Evolutionary conservation across 768 basidiomycete genomes (phyloP), one percentile per base, ranked within the genome.

Genomic region (Boletus rubroflammeus): DNA sequence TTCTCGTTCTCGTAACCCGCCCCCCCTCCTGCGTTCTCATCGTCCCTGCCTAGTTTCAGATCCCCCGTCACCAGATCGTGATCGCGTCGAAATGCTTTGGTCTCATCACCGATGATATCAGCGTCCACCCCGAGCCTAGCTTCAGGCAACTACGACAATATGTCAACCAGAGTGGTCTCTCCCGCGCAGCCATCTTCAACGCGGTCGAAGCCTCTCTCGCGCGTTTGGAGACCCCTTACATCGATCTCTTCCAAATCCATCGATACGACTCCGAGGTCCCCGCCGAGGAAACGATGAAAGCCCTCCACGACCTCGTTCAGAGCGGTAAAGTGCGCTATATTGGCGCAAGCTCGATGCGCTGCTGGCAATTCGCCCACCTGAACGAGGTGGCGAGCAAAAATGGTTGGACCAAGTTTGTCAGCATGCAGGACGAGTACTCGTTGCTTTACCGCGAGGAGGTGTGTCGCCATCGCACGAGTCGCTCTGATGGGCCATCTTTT

Each of bases 381-480:
- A 76, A 80, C 51, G 72, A 76, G 31, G 70, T 78, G 2, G 79
- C 80, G 6, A 64, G 68, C 34, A 67, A 67, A 53, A 62, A 78
- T 15, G 74, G 75, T 3, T 80, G 80, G 73, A 81, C 81, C 5
- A 76, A 72, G 54, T 83, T 84, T 56, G 72, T 81, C 45, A 77
- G 79, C 52, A 81, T 83, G 74, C 82, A 84, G 65, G 72, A 75
- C 40, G 76, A 79, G 53, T 77, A 83, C 57, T 79, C 73, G 32
- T 65, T 82, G 6, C 69, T 82, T 19, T 84, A 84, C 60, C 73
- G 81, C 31, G 77, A 81, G 53, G 81, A 84, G 66, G 78, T 74
- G 19, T 5, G 53, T 52, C 23, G 0, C 11, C 2, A 2, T 38
- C 10, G 3, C 2, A 9, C 3, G 9, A 17, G 6, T 17, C 3